Base-by-base conservation (phyloP, 495 filamentous ascomycete species). In the Penicillium longicatenatum region DNA sequence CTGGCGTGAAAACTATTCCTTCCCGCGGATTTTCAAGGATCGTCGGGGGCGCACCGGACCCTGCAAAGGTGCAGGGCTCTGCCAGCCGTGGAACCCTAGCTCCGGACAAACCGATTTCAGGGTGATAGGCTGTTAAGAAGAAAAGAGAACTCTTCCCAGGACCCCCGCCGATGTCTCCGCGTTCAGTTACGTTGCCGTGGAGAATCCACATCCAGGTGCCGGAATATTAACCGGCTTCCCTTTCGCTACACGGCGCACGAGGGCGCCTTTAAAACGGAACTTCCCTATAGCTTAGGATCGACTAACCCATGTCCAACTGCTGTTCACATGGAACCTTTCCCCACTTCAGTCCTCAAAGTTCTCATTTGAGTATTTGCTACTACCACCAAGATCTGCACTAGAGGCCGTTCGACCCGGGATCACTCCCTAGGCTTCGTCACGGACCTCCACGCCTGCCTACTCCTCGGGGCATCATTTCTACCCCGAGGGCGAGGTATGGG, bases 361-460 rank as follows among this genome's bases (percentile, higher is more conserved):
- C 80, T 85, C 77, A 85, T 86, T 86, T 84, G 82, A 86, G 78
- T 86, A 86, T 86, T 86, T 87, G 80, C 82, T 86, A 87, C 80
- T 86, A 83, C 81, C 76, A 87, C 83, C 82, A 85, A 86, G 83
- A 86, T 83, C 84, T 85, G 80, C 81, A 87, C 82, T 84, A 84
- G 80, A 72, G 82, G 81, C 79, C 76, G 81, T 86, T 87, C 80
- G 65, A 85, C 80, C 81, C 78, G 74, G 79, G 79, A 79, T 86
- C 79, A 82, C 84, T 77, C 78, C 83, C 78, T 79, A 84, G 80
- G 82, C 82, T 86, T 86, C 83, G 79, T 79, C 70, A 80, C 76
- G 58, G 73, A 75, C 74, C 76, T 66, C 76, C 70, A 79, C 76
- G 77, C 76, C 76, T 78, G 75, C 76, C 76, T 79, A 79, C 76